Base-by-base conservation (phyloP, 2,329 filamentous ascomycete species). In the Colletotrichum sp. region DNA sequence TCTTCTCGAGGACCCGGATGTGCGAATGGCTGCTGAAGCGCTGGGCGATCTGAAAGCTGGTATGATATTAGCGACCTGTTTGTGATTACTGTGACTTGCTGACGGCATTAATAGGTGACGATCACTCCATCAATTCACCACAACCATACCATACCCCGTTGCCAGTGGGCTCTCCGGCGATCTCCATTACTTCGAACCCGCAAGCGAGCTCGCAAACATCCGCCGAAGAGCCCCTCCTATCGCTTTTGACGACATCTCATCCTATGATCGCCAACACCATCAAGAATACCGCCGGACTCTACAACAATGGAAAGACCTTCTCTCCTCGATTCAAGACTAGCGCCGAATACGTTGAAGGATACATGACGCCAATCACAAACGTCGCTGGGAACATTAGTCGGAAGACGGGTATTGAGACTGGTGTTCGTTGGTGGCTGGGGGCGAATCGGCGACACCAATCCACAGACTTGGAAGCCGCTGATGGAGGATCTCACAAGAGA, bases 341-440 rank as follows among this genome's bases (percentile, higher is more conserved):
- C 77, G 96, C 95, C 65, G 95, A 98, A 83, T 95, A 98, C 80
- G 93, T 98, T 24, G 96, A 99, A 84, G 93, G 95, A 63, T 96
- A 95, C 79, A 92, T 98, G 68, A 95, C 94, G 2, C 96, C 95
- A 2, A 92, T 98, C 69, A 95, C 95, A 69, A 97, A 95, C 81
- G 97, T 95, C 0, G 95, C 98, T 34, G 95, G 95, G 16, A 94
- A 92, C 1, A 95, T 98, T 7, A 94, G 95, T 34, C 92, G 95
- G 34, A 93, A 93, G 36, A 98, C 96, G 1, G 96, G 96, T 76
- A 94, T 98, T 3, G 96, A 99, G 83, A 93, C 93, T 71, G 94
- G 95, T 72, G 90, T 98, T 16, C 91, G 97, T 66, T 96, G 96
- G 91, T 97, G 98, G 79, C 88, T 98, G 8, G 91, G 92, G 21